Base-by-base conservation (phyloP, 2,329 filamentous ascomycete genomes). In the Escovopsis sp. region DNA sequence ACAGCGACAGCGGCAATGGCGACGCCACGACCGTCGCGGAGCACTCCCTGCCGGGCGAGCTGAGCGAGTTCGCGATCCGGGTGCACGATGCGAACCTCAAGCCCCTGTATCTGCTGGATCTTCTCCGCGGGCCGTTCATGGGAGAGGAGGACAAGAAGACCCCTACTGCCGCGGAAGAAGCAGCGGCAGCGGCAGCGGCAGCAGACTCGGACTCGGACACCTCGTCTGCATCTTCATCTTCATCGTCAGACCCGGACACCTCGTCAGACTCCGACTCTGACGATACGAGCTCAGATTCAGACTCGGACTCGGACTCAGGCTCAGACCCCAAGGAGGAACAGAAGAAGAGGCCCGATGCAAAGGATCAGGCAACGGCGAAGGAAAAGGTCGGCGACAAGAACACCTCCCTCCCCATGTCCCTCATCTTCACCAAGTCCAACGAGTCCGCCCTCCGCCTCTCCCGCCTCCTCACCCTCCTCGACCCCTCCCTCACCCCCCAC, bases 401-500 rank as follows among this genome's bases (percentile, higher is more conserved):
- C 4, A 30, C 5, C 15, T 4, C 29, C 2, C 14, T 10, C 36
- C 59, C 64, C 21, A 61, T 61, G 3, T 73, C 79, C 10, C 67
- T 96, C 26, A 76, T 96, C 44, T 96, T 96, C 54, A 87, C 86
- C 32, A 85, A 85, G 47, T 92, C 83, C 38, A 94, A 88, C 52
- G 86, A 94, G 54, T 75, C 79, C 14, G 84, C 88, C 1, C 69
- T 82, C n/a, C 80, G 90, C 39, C 70, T 96, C n/a, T 76, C 81
- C 1, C 79, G 84, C 15, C 73, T 96, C 0, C 65, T 96, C 10
- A 61, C 65, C 2, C 62, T 87, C 2, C 64, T 93, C 16, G 65
- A 72, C 14, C 75, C 77, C 1, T 53, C 63, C 0, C 60, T 79
- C 25, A 60, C 68, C 3, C 49, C 62, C 1, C 60, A 68, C 29